Conservation (phyloP, 208 protist species). For the Phytomonas francai region DNA sequence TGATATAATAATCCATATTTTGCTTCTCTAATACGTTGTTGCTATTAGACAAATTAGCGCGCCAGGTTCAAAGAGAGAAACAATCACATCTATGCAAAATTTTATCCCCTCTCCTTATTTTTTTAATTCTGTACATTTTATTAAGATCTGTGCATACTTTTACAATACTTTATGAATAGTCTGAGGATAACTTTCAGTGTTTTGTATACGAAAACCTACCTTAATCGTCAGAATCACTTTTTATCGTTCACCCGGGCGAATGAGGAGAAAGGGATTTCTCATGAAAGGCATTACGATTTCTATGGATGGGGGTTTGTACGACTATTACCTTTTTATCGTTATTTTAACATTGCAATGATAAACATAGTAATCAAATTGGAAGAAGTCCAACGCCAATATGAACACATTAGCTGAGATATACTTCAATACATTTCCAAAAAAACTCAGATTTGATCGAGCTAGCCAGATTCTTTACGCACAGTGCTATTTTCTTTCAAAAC, state of each 20-base stretch:
- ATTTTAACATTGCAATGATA: conserved; percentile 12
- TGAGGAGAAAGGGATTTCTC: not conserved
- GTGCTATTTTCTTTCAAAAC: conserved; percentile 46
- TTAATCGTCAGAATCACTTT: not conserved
- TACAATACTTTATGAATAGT: not conserved
- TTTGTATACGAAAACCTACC: not conserved
- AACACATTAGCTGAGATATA: conserved; percentile 25
- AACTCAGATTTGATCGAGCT: conserved; percentile 73
- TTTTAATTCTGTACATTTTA: not conserved
- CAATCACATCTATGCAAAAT: not conserved
- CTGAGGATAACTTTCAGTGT: not conserved
- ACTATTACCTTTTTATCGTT: conserved; percentile 9
- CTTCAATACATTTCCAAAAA: conserved; percentile 64
- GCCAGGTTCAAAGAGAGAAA: not conserved
- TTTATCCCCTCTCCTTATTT: not conserved
- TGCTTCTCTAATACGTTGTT: not conserved
- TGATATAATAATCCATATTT: not conserved
- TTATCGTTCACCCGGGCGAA: not conserved
- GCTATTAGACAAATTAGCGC: not conserved
- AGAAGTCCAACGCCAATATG: not conserved
- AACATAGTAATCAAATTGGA: not conserved
- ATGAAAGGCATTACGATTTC: not conserved
- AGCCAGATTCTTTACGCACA: conserved; percentile 77
- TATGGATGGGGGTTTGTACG: not conserved
- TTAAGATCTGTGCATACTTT: not conserved